These are phyloP conservation scores for Rhypophila decipiens DNA, from an alignment of 495 filamentous ascomycete species.

Conservation along the genomic window DNA sequence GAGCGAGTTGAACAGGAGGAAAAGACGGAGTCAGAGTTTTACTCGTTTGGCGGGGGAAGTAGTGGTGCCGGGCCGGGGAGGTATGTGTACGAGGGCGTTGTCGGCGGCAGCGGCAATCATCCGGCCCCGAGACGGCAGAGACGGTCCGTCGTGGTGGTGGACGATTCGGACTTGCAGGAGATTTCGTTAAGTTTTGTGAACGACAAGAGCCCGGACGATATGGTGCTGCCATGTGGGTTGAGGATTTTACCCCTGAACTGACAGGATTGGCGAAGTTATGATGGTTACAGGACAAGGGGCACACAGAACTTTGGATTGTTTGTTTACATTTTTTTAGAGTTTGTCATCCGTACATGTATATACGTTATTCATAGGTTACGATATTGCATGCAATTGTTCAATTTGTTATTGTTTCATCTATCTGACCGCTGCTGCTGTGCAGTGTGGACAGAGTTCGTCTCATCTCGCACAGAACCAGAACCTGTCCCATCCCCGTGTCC, in stretches of 20 bases:
- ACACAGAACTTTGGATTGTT: neutral
- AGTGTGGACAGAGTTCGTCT: too few relatives aligned
- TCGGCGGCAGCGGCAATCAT: neutral
- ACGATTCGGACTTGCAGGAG: conserved; percentile 18
- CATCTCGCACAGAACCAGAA: too few relatives aligned
- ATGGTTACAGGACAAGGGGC: neutral
- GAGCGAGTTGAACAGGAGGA: conserved; percentile 9
- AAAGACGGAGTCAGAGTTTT: too few relatives aligned
- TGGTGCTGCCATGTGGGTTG: conserved; percentile 22
- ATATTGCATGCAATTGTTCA: too few relatives aligned
- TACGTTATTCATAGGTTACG: too few relatives aligned
- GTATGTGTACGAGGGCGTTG: neutral
- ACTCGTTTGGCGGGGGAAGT: neutral
- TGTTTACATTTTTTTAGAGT: too few relatives aligned
- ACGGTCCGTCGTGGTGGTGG: conserved; percentile 4
- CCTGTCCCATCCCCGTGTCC: too few relatives aligned
- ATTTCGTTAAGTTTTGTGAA: conserved; percentile 23
- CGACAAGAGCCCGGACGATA: conserved; percentile 17
- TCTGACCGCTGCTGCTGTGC: too few relatives aligned
- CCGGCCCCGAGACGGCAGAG: neutral
- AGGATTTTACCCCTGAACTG: conserved; percentile 22
- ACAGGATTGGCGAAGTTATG: neutral
- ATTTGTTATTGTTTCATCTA: too few relatives aligned
- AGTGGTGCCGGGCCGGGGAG: too few relatives aligned
- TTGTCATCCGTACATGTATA: too few relatives aligned